A percentile compares a stretch with the other conserved stretches of the same genome.
Conservation (phyloP, 2,329 filamentous ascomycete species). For the Fusarium sp. region DNA sequence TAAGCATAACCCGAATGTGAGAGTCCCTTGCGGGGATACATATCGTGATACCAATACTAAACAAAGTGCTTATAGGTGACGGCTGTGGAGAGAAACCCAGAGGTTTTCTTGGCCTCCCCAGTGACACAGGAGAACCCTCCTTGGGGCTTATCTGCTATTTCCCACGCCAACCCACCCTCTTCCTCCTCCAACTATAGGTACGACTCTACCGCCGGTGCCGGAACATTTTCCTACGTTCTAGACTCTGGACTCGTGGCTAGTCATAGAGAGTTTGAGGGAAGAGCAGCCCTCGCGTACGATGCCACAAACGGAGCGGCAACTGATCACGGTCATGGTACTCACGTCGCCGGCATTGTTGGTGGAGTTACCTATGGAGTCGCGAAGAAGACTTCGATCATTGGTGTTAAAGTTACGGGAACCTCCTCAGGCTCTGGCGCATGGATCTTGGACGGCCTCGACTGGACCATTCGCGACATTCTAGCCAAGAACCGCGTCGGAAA, state of each 20-base stretch:
- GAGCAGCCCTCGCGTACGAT: conserved; percentile 5
- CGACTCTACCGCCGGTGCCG: conserved; percentile 16
- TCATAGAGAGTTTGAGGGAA: conserved; percentile 19
- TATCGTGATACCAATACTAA: not conserved
- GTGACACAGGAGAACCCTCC: not conserved
- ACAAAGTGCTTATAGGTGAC: not conserved
- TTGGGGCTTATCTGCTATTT: not conserved
- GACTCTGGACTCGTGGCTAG: conserved; percentile 8
- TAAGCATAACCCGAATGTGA: not conserved
- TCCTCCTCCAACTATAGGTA: conserved; percentile 5
- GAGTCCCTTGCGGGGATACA: not conserved
- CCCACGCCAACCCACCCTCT: conserved; percentile 6
- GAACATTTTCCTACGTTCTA: conserved; percentile 13
- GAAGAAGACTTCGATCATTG: conserved; percentile 19
- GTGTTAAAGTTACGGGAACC: conserved; percentile 10
- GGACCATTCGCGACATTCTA: conserved; percentile 49
- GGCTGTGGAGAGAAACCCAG: not conserved
- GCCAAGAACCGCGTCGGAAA: conserved; percentile 42
- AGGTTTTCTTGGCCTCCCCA: not conserved
- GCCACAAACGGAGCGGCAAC: not conserved
- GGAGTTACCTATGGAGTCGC: conserved; percentile 25
- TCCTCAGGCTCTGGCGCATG: not conserved
- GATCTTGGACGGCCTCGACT: conserved; percentile 47
- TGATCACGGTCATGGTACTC: conserved; percentile 17
- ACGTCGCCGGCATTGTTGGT: conserved; percentile 20